These are phyloP conservation scores for Fragilariopsis cylindrus DNA, from an alignment of 108 stramenopile genomes.

Conservation along the genomic window DNA sequence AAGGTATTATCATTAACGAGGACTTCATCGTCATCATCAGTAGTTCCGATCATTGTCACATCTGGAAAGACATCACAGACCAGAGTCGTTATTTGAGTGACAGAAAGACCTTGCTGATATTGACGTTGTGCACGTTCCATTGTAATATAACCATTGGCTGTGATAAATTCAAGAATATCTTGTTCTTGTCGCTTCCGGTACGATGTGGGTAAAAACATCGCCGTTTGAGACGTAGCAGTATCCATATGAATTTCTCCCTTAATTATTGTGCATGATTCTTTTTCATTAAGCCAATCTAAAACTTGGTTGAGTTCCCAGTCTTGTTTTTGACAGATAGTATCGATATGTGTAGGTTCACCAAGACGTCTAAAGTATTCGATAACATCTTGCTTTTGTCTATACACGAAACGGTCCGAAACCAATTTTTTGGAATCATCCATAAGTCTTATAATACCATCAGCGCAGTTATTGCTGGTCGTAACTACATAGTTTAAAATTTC, in stretches of 20 bases:
- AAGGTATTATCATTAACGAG: conserved; percentile 2
- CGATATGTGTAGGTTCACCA: conserved; percentile 10
- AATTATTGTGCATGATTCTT: neutral
- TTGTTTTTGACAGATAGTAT: conserved; percentile 16
- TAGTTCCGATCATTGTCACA: conserved; percentile 2
- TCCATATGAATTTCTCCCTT: conserved; percentile 29
- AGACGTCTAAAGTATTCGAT: conserved; percentile 9
- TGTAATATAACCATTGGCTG: conserved; percentile 32
- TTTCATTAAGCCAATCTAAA: conserved; percentile 16
- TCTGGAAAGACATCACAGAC: neutral
- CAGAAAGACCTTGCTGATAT: conserved; percentile 5
- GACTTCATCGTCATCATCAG: neutral
- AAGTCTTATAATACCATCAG: neutral
- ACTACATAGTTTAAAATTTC: neutral
- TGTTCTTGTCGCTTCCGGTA: conserved; percentile 24
- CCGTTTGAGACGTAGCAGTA: neutral
- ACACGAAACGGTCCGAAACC: neutral
- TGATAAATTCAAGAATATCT: conserved; percentile 19
- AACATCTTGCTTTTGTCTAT: neutral
- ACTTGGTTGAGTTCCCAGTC: conserved; percentile 24
- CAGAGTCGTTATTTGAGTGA: neutral
- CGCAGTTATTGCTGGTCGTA: neutral
- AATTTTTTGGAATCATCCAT: conserved; percentile 1
- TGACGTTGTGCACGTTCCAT: neutral
- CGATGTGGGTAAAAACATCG: conserved; percentile 25